Evolutionary conservation across 768 basidiomycete genomes (phyloP).

Genomic region (Mycena kentingensis): DNA sequence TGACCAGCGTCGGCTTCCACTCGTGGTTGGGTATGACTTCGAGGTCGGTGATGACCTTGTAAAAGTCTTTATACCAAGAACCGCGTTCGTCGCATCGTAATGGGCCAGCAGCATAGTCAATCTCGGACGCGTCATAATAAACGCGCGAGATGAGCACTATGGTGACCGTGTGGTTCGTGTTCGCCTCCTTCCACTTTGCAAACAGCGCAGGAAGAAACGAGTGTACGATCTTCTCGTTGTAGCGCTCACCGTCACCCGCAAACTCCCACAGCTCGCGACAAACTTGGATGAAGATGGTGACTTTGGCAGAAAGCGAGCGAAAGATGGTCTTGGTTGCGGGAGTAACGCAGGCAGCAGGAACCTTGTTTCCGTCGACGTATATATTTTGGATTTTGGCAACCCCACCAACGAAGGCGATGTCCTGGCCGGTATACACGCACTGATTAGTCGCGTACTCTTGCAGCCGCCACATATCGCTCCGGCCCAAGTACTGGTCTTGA

Average conservation of each 20-base stretch:
- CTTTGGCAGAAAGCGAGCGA: conserved; percentile 86
- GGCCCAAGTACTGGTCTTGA: conserved; percentile 92
- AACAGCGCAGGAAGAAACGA: conserved; percentile 93
- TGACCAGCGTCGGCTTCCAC: conserved; percentile 85
- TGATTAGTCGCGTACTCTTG: conserved; percentile 78
- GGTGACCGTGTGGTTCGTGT: conserved; percentile 91
- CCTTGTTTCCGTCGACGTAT: conserved; percentile 70
- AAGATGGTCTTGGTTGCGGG: conserved; percentile 85
- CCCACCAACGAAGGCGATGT: conserved; percentile 81
- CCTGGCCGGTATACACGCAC: conserved; percentile 83
- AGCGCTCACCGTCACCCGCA: conserved; percentile 92
- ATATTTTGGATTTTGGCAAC: conserved; percentile 82
- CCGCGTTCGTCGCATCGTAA: conserved; percentile 75
- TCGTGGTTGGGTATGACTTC: conserved; percentile 71
- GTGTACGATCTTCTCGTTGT: conserved; percentile 96
- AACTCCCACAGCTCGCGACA: conserved; percentile 97
- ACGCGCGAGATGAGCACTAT: conserved; percentile 94
- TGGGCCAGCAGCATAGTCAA: conserved; percentile 81
- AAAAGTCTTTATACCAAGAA: conserved; percentile 92
- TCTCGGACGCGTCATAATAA: conserved; percentile 79
- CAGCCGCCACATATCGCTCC: conserved; percentile 96
- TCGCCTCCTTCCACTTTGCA: conserved; percentile 76
- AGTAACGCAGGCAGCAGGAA: conserved; percentile 80
- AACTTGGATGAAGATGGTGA: conserved; percentile 95
- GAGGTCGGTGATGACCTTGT: conserved; percentile 91